A percentile compares a stretch with the other conserved stretches of the same genome.
These are phyloP conservation scores for Trichoderma parareesei DNA, from an alignment of 495 filamentous ascomycete genomes.

Conservation along the genomic window DNA sequence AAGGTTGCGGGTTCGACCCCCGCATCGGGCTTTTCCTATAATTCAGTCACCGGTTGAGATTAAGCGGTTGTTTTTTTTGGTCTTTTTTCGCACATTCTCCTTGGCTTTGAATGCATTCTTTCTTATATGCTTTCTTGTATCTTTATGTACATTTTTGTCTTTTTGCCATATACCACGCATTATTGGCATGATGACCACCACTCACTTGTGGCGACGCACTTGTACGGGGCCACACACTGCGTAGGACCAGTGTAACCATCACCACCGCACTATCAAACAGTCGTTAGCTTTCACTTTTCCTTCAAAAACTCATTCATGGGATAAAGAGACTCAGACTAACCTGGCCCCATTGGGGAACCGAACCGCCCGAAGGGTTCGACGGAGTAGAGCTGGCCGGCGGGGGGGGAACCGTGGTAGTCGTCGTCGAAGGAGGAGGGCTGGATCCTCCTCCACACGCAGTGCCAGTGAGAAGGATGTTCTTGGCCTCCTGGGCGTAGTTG, in stretches of 20 bases:
- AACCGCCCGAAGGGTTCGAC: conserved; percentile 10
- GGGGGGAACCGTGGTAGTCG: background rate
- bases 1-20: conserved; percentile 30
- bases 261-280: conserved; percentile 20
- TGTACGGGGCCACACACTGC: conserved; percentile 21
- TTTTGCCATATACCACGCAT: background rate
- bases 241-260: conserved; percentile 24
- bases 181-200: background rate
- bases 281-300: background rate
- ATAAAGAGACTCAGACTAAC: conserved; percentile 14
- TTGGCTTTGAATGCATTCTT: too few species aligned
- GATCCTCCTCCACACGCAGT: conserved; percentile 16
- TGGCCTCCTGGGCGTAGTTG: conserved; percentile 33
- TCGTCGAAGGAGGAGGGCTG: background rate
- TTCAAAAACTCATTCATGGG: background rate
- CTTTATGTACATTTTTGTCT: too few species aligned
- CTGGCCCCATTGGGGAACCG: conserved; percentile 19
- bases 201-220: conserved; percentile 11
- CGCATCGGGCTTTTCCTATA: conserved; percentile 18
- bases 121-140: too few species aligned
- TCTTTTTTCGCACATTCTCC: too few species aligned
- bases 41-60: too few species aligned
- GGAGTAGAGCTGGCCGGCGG: background rate
- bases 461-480: conserved; percentile 22
- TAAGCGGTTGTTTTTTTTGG: too few species aligned